These are phyloP conservation scores for Physaria fendleri DNA, from an alignment of 345 rosid species.

Conservation along the genomic window DNA sequence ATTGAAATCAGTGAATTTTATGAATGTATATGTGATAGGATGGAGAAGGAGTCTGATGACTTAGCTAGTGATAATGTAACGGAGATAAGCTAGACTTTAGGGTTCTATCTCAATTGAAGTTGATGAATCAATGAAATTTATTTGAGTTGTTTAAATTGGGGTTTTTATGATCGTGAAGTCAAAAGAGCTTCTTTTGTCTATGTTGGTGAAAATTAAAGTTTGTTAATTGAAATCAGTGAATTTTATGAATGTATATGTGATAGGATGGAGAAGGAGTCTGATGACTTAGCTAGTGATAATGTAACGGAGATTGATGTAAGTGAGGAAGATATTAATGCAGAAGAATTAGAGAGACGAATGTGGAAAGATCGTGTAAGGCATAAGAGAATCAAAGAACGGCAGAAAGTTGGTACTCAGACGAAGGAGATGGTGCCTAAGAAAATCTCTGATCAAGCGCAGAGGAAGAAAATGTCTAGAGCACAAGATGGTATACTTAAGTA, in stretches of 20 bases:
- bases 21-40: too few relatives aligned
- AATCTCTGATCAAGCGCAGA: slow-evolving; percentile 83
- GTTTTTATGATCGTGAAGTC: background rate
- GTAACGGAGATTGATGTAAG: slow-evolving; percentile 99
- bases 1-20: background rate
- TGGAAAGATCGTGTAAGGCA: slow-evolving; percentile 90
- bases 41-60: too few relatives aligned
- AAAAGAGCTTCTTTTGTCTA: background rate
- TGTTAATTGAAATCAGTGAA: background rate
- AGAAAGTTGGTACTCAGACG: slow-evolving; percentile 56
- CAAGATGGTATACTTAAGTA: slow-evolving; percentile 99
- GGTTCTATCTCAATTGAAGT: background rate
- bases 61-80: too few relatives aligned
- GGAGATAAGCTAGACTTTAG: too few relatives aligned
- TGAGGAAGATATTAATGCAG: slow-evolving; percentile 91
- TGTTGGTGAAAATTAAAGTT: background rate
- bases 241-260: slow-evolving; percentile 11
- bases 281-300: too few relatives aligned
- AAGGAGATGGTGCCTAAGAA: slow-evolving; percentile 62
- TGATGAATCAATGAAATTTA: background rate
- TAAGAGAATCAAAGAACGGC: slow-evolving; percentile 70
- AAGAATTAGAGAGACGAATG: slow-evolving; percentile 85
- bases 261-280: too few relatives aligned
- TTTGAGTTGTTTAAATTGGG: too few relatives aligned
- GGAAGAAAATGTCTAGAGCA: slow-evolving; percentile 99